phyloP scores from a whole-genome alignment of 108 stramenopile species.

The Cyclotella cryptica region DNA sequence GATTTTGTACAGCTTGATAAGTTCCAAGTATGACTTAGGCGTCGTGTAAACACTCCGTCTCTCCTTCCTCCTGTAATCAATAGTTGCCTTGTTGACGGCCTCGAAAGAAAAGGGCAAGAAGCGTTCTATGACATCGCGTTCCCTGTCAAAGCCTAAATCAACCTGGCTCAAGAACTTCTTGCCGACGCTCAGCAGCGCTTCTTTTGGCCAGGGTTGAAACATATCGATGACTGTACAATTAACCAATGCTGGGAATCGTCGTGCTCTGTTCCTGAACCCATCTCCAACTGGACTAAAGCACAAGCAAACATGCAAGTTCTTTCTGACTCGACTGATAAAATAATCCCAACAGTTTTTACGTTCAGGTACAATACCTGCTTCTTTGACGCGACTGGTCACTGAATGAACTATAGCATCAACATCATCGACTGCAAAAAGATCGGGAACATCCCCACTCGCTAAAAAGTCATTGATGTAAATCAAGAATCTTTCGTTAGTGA shows the following conservation, averaged over 20 bases:
- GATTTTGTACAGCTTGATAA: constrained; percentile 74
- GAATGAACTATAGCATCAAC: constrained; percentile 70
- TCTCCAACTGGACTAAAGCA: constrained; percentile 82
- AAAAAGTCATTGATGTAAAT: constrained; percentile 81
- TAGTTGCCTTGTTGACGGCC: constrained; percentile 68
- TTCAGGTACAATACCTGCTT: constrained; percentile 68
- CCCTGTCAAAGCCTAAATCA: constrained; percentile 55
- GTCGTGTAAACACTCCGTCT: constrained; percentile 76
- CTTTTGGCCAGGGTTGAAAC: constrained; percentile 85
- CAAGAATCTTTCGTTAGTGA: constrained; percentile 84
- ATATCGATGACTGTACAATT: constrained; percentile 82
- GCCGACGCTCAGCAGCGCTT: constrained; percentile 77
- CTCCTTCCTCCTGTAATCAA: constrained; percentile 61
- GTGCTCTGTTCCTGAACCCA: constrained; percentile 65
- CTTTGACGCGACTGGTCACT: constrained; percentile 69
- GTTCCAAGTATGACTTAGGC: constrained; percentile 80
- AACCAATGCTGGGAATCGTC: constrained; percentile 66
- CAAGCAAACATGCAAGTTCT: constrained; percentile 81
- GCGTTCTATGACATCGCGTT: constrained; percentile 70
- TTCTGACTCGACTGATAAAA: constrained; percentile 70
- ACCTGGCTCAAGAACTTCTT: constrained; percentile 59
- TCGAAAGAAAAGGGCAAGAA: constrained; percentile 82
- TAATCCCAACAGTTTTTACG: constrained; percentile 79
- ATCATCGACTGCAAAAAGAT: constrained; percentile 79
- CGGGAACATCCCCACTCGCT: constrained; percentile 77